Percentiles rank a stretch among this genome's conserved stretches.
Conservation (phyloP, 441 rosid genomes). For the Adansonia gregorii region DNA sequence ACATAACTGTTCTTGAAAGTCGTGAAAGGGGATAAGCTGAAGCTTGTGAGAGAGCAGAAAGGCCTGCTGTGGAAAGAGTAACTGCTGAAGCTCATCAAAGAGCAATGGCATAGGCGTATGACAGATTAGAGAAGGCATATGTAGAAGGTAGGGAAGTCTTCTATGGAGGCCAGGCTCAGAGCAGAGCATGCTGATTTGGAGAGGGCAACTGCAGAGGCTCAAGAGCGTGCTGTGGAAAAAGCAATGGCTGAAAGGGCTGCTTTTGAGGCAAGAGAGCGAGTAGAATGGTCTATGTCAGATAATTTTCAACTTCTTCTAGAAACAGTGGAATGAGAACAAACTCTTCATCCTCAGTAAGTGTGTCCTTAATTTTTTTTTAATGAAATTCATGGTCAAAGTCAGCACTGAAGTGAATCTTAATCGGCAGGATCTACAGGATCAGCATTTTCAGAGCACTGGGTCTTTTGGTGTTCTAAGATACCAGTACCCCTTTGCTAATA, state of each 20-base stretch:
- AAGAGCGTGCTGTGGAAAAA: slow-evolving; percentile 75
- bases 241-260: slow-evolving; percentile 73
- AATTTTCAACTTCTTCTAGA: slow-evolving; percentile 61
- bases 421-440: slow-evolving; percentile 55
- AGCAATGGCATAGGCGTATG: slow-evolving; percentile 82
- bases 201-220: slow-evolving; percentile 86
- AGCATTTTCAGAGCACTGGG: slow-evolving; percentile 50
- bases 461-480: slow-evolving; percentile 52
- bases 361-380: slow-evolving; percentile 13
- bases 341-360: slow-evolving; percentile 55
- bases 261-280: slow-evolving; percentile 64
- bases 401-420: slow-evolving; percentile 24
- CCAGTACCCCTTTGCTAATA: slow-evolving; percentile 48
- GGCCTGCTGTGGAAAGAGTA: slow-evolving; percentile 62
- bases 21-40: slow-evolving; percentile 52
- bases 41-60: slow-evolving; percentile 58
- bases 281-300: slow-evolving; percentile 67
- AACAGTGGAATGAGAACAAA: slow-evolving; percentile 46
- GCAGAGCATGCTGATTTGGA: slow-evolving; percentile 89
- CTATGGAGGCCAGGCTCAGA: slow-evolving; percentile 64
- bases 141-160: slow-evolving; percentile 81
- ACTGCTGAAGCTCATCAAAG: slow-evolving; percentile 59
- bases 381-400: slow-evolving; percentile 11
- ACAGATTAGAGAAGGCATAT: slow-evolving; percentile 88
- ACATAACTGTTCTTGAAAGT: slow-evolving; percentile 56